Percentiles rank a stretch among this genome's conserved stretches.
These are phyloP conservation scores for Fraxinus americana DNA, from an alignment of 257 asterid genomes.

Conservation along the genomic window DNA sequence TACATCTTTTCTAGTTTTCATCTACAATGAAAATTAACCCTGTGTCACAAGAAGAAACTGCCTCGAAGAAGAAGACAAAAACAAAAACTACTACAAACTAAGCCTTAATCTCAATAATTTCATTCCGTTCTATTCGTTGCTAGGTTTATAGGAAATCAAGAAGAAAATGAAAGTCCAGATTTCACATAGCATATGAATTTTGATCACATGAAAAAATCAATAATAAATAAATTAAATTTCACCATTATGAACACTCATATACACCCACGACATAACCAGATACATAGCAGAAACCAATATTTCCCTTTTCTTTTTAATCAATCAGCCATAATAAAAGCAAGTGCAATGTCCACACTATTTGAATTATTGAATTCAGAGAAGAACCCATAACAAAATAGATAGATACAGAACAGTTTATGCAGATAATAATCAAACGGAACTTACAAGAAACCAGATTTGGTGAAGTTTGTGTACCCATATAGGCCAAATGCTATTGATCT, in stretches of 20 bases:
- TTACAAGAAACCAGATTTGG: constrained; percentile 72
- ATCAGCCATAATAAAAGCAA: neutral
- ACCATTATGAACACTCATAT: no score
- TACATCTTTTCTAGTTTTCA: no score
- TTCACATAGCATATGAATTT: neutral
- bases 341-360: neutral
- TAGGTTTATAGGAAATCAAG: neutral
- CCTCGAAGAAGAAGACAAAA: constrained; percentile 4
- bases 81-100: neutral
- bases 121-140: neutral
- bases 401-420: neutral
- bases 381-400: constrained; percentile 8
- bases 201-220: neutral
- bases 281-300: neutral
- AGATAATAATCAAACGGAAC: constrained; percentile 24
- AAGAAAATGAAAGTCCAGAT: neutral
- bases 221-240: no score
- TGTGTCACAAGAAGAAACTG: neutral
- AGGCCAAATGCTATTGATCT: constrained; percentile 70
- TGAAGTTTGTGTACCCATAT: constrained; percentile 79
- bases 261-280: neutral
- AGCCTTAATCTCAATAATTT: neutral
- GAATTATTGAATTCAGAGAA: constrained; percentile 16
- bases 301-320: neutral
- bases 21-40: no score